phyloP scores from a whole-genome alignment of 2,329 filamentous ascomycete species.

The Hypoxylon sp. region DNA sequence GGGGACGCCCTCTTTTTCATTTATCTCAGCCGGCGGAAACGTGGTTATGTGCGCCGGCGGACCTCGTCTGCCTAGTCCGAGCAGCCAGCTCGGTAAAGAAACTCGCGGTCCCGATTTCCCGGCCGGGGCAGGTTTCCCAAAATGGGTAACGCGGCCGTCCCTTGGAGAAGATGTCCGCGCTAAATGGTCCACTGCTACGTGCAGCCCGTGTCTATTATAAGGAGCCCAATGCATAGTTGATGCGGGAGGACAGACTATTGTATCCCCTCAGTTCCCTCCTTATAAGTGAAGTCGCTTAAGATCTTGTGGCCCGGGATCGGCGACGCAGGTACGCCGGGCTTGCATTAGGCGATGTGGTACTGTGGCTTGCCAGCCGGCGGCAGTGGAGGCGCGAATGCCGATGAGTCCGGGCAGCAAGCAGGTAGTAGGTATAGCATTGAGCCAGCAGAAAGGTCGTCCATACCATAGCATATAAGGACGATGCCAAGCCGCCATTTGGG shows the following conservation, averaged over 20 bases:
- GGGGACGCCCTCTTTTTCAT: slow-evolving; percentile 6
- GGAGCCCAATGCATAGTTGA: slow-evolving; percentile 24
- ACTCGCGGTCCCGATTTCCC: slow-evolving; percentile 42
- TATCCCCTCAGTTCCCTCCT: slow-evolving; percentile 6
- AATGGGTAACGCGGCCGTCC: slow-evolving; percentile 29
- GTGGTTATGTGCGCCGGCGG: slow-evolving; percentile 37
- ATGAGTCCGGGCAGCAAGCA: slow-evolving; percentile 19
- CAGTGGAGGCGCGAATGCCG: slow-evolving; percentile 35
- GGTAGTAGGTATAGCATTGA: not conserved
- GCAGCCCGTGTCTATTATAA: slow-evolving; percentile 27
- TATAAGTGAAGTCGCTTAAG: slow-evolving; percentile 24
- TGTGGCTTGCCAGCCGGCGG: slow-evolving; percentile 37
- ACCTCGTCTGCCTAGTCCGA: slow-evolving; percentile 27
- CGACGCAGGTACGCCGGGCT: slow-evolving; percentile 43
- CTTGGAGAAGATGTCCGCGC: slow-evolving; percentile 16
- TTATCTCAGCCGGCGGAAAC: slow-evolving; percentile 34
- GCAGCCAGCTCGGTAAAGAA: slow-evolving; percentile 32
- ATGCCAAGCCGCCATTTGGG: slow-evolving; percentile 32
- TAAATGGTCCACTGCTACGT: slow-evolving; percentile 27
- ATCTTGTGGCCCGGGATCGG: slow-evolving; percentile 36
- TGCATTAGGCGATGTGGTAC: slow-evolving; percentile 36
- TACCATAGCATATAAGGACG: slow-evolving; percentile 29
- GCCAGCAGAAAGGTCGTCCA: slow-evolving; percentile 7
- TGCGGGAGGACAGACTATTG: slow-evolving; percentile 24
- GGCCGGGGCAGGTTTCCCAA: slow-evolving; percentile 40